These are phyloP conservation scores for Adiantum capillusveneris DNA, from an alignment of 75 land plant genomes.

Conservation along the genomic window DNA sequence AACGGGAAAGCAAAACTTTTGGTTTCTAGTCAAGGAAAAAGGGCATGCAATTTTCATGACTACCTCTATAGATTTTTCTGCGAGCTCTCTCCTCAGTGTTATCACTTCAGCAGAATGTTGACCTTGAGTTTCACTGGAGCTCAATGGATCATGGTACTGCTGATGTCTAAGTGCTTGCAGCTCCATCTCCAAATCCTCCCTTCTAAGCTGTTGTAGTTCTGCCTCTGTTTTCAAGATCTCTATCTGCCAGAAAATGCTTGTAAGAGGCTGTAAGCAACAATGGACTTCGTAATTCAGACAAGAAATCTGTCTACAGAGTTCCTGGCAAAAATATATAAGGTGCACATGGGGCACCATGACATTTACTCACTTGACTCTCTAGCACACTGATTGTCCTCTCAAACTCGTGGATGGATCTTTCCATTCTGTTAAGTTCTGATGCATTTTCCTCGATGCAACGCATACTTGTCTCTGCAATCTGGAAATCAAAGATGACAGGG, in stretches of 20 bases:
- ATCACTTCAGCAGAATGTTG: too few species aligned
- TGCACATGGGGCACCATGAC: too few species aligned
- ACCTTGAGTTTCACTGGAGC: too few species aligned
- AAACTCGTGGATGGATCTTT: slow-evolving; percentile 82
- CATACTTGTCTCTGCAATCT: slow-evolving; percentile 69
- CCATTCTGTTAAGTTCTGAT: slow-evolving; percentile 70
- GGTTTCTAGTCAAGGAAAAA: too few species aligned
- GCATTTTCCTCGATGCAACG: slow-evolving; percentile 71
- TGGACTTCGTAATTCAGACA: too few species aligned
- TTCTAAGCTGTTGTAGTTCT: slow-evolving; percentile 64
- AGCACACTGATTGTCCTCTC: slow-evolving; percentile 79
- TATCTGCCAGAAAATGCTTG: slow-evolving; percentile 35
- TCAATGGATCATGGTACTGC: slow-evolving; percentile 6
- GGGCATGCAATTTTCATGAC: too few species aligned
- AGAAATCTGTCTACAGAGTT: too few species aligned
- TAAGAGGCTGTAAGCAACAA: too few species aligned
- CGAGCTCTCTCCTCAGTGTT: too few species aligned
- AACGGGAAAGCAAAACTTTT: too few species aligned
- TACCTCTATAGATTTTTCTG: too few species aligned
- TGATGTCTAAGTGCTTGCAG: slow-evolving; percentile 52
- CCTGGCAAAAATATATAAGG: too few species aligned
- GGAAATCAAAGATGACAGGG: neutral
- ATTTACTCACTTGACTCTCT: slow-evolving; percentile 65
- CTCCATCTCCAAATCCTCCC: slow-evolving; percentile 84
- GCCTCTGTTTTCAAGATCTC: slow-evolving; percentile 80